phyloP scores from a whole-genome alignment of 2,329 filamentous ascomycete species.

The Dactylonectria estremocensis region DNA sequence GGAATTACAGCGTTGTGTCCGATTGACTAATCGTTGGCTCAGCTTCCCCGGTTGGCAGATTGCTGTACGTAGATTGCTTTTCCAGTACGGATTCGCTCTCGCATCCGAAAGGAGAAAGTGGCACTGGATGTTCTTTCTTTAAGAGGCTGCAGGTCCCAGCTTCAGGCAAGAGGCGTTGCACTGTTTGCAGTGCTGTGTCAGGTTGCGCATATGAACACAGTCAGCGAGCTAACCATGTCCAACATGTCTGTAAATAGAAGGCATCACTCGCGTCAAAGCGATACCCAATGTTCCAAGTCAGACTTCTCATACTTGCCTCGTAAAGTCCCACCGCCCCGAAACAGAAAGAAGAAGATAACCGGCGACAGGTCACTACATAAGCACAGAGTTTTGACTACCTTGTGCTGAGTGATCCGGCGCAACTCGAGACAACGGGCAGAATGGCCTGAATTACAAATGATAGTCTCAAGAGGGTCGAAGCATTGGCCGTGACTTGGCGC shows the following conservation, averaged over 20 bases:
- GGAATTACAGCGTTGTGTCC: constrained; percentile 1
- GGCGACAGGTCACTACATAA: too few species aligned
- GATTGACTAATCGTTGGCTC: not conserved
- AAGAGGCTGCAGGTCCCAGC: constrained; percentile 16
- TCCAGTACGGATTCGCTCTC: not conserved
- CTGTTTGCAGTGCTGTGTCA: not conserved
- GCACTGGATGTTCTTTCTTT: constrained; percentile 4
- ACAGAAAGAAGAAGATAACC: too few species aligned
- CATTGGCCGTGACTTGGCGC: not conserved
- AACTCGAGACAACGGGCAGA: not conserved
- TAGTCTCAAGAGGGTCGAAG: not conserved
- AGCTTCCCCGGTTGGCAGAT: not conserved
- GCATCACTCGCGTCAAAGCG: too few species aligned
- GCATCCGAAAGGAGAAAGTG: constrained; percentile 8
- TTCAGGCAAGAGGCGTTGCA: not conserved
- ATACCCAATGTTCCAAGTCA: too few species aligned
- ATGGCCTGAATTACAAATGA: too few species aligned
- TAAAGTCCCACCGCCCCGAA: too few species aligned
- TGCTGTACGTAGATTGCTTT: not conserved
- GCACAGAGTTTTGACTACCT: too few species aligned
- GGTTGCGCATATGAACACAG: not conserved
- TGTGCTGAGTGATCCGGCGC: not conserved
- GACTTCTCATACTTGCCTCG: too few species aligned
- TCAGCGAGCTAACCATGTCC: not conserved
- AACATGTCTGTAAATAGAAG: not conserved